Percentiles rank a stretch among this genome's conserved stretches.
These are phyloP conservation scores for Quercus cerris DNA, from an alignment of 306 rosid species.

Conservation along the genomic window DNA sequence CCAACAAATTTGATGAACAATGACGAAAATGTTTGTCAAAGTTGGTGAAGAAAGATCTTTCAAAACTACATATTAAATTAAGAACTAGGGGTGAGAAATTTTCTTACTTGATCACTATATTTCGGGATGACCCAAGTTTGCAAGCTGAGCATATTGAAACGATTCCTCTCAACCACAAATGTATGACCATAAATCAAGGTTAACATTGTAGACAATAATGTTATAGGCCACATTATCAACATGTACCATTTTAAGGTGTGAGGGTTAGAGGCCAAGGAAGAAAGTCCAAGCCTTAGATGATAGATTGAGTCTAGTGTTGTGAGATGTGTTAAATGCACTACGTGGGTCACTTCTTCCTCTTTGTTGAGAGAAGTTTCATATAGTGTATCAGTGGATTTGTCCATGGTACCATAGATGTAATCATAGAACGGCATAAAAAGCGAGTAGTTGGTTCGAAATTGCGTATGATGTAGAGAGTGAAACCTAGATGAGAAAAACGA, in stretches of 20 bases:
- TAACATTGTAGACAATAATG: conserved; percentile 20
- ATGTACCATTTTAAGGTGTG: conserved; percentile 20
- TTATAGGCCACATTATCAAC: conserved; percentile 32
- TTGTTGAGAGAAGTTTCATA: conserved; percentile 14
- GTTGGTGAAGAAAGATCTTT: too few relatives aligned
- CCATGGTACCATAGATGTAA: conserved; percentile 30
- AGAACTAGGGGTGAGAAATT: too few relatives aligned
- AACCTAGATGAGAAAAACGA: background rate
- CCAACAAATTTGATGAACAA: too few relatives aligned
- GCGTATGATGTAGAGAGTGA: conserved; percentile 44
- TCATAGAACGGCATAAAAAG: conserved; percentile 36
- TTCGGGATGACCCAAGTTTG: conserved; percentile 45
- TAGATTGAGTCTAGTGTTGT: conserved; percentile 33
- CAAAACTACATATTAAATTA: too few relatives aligned
- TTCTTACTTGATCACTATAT: conserved; percentile 15
- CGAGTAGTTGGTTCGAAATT: conserved; percentile 36
- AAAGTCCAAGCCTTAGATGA: conserved; percentile 28
- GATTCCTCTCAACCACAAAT: conserved; percentile 33
- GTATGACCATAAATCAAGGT: conserved; percentile 22
- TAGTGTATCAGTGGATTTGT: conserved; percentile 16
- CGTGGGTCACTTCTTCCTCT: conserved; percentile 25
- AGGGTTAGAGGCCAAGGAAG: conserved; percentile 31
- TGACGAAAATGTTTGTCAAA: too few relatives aligned
- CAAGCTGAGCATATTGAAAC: conserved; percentile 21
- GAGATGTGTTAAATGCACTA: conserved; percentile 32